phyloP scores from a whole-genome alignment of 495 filamentous ascomycete genomes.

The Penicillium nucicola region DNA sequence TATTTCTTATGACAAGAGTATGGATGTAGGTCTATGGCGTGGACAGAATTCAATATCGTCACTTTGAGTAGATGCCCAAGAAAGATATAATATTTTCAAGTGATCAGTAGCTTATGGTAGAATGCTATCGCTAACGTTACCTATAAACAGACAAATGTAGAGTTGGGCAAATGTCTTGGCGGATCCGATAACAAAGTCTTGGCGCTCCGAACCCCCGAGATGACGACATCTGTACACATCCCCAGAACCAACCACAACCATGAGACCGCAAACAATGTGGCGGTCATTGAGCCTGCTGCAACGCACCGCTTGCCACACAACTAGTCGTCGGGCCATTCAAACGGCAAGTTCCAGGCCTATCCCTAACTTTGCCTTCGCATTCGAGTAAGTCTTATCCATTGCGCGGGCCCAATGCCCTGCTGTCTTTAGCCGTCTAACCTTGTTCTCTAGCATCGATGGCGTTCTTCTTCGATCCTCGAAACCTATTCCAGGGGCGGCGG shows the following conservation, averaged over 20 bases:
- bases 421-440: constrained; percentile 2
- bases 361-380: constrained; percentile 75
- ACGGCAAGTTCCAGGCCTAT: constrained; percentile 31
- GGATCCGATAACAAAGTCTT: neutral
- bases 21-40: no score
- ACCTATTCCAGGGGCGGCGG: constrained; percentile 76
- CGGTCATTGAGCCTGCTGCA: constrained; percentile 32
- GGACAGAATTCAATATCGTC: no score
- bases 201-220: neutral
- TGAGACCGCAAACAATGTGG: constrained; percentile 25
- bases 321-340: constrained; percentile 26
- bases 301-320: constrained; percentile 12
- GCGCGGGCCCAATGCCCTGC: neutral
- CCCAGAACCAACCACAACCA: neutral
- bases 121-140: no score
- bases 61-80: no score
- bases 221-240: constrained; percentile 6
- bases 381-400: constrained; percentile 61
- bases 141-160: no score
- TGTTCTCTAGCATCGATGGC: constrained; percentile 74
- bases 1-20: no score
- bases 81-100: no score
- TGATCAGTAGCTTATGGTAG: no score
- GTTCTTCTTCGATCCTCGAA: constrained; percentile 84
- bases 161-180: no score